A percentile compares a stretch with the other conserved stretches of the same genome.
phyloP scores from a whole-genome alignment of 768 basidiomycete genomes.

The Coprinellus micaceus region DNA sequence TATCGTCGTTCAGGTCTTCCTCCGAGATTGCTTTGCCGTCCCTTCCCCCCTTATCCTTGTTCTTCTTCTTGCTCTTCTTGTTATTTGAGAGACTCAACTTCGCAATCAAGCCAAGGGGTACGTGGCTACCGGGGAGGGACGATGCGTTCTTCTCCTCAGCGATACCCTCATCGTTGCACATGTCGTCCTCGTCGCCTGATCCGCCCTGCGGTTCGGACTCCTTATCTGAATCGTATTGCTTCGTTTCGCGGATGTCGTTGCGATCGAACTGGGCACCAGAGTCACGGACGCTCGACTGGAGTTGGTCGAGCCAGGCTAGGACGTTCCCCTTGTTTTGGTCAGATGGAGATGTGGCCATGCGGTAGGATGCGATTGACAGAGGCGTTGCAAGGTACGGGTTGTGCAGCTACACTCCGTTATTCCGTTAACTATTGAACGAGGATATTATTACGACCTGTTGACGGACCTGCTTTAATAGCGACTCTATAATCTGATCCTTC shows the following conservation, averaged over 20 bases:
- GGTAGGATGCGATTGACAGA: conserved; percentile 73
- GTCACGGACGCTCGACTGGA: conserved; percentile 57
- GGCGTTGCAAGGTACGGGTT: conserved; percentile 80
- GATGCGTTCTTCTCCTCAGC: conserved; percentile 45
- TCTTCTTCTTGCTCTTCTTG: conserved; percentile 40
- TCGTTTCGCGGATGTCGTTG: conserved; percentile 32
- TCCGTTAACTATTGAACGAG: neutral
- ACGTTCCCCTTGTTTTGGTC: conserved; percentile 67
- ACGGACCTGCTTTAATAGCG: conserved; percentile 74
- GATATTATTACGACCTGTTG: neutral
- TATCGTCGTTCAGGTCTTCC: conserved; percentile 56
- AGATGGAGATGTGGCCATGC: conserved; percentile 72
- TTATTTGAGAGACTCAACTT: conserved; percentile 61
- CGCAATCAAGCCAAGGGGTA: conserved; percentile 74
- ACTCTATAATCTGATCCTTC: conserved; percentile 85
- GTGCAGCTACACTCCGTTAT: conserved; percentile 49
- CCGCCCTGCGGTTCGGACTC: conserved; percentile 27
- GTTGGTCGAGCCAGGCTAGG: conserved; percentile 71
- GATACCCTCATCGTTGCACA: conserved; percentile 31
- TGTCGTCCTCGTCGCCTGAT: conserved; percentile 23
- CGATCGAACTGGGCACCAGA: conserved; percentile 44
- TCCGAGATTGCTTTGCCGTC: conserved; percentile 30
- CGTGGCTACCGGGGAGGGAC: conserved; percentile 63
- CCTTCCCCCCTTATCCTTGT: conserved; percentile 27
- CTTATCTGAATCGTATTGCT: conserved; percentile 40